A percentile compares a stretch with the other conserved stretches of the same genome.
These are phyloP conservation scores for Eutypa lata DNA, from an alignment of 2,329 filamentous ascomycete species.

Conservation along the genomic window DNA sequence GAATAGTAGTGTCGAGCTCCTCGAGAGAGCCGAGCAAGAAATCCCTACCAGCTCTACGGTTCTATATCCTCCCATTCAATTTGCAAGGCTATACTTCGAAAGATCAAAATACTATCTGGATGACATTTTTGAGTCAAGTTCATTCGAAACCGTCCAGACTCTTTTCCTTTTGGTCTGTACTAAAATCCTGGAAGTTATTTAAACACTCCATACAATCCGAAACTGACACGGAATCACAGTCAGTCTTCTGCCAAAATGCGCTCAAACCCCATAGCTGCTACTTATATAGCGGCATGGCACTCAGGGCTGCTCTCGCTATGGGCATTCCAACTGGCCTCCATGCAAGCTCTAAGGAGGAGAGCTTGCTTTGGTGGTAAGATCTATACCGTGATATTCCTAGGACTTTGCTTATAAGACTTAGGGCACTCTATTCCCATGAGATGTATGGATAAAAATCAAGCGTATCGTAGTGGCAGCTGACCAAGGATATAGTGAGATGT, in stretches of 20 bases:
- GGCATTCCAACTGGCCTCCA: slow-evolving; percentile 22
- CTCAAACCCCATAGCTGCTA: slow-evolving; percentile 31
- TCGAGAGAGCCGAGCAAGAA: slow-evolving; percentile 7
- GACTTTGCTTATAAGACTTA: neutral
- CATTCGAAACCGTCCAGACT: slow-evolving; percentile 12
- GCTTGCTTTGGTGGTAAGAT: slow-evolving; percentile 14
- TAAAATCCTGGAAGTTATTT: neutral
- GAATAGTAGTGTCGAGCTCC: slow-evolving; percentile 8
- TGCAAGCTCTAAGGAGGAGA: slow-evolving; percentile 8
- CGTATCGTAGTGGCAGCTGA: neutral
- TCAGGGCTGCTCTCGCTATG: slow-evolving; percentile 30
- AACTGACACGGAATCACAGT: slow-evolving; percentile 5
- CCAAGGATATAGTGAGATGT: slow-evolving; percentile 1
- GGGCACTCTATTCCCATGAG: slow-evolving; percentile 14
- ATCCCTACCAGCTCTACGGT: neutral
- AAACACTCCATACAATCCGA: neutral
- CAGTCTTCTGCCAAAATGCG: slow-evolving; percentile 30
- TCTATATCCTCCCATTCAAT: slow-evolving; percentile 8
- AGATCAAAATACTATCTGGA: slow-evolving; percentile 9
- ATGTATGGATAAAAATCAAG: slow-evolving; percentile 5
- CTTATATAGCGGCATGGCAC: slow-evolving; percentile 33
- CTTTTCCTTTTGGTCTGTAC: slow-evolving; percentile 13
- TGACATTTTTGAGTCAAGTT: slow-evolving; percentile 15
- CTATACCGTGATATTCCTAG: neutral
- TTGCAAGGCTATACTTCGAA: slow-evolving; percentile 13